Evolutionary conservation across 1,139 yeast species (phyloP), one percentile per base, ranked within the genome.

Genomic region (Eremothecium cymbalariae): DNA sequence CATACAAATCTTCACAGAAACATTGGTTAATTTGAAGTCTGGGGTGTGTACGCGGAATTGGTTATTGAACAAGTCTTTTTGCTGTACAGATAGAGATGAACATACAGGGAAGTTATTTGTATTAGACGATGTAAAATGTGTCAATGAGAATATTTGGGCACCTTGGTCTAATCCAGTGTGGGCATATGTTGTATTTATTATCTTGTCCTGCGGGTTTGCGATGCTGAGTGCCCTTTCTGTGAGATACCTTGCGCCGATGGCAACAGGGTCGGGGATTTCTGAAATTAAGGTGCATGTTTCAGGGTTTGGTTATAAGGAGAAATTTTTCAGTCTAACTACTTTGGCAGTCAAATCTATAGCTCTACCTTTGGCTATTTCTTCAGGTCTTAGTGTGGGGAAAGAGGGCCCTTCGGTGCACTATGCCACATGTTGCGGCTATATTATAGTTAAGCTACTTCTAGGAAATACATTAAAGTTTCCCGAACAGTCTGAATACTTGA

Each of bases 231-330:
- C 93, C 0, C 57, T 67, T 9, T 55, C 85, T 29, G 95, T 93
- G 30, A 68, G 74, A 46, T 57, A 60, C 14, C 77, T 74, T 50
- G 90, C 95, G 1, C 95, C 95, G 0, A 70, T 78, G 38, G 98
- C 98, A 1, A 94, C 98, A 1, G 98, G 98, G 0, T 83, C 95
- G 2, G 98, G 98, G 0, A 93, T 93, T 32, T 81, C 96, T 4
- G 99, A 93, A 56, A 90, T 93, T 57, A 93, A 93, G 58, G 83
- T 94, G 55, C 86, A 93, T 45, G 86, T 90, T 2, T 80, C 94
- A 0, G 99, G 99, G 0, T 93, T 88, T 55, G 75, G 73, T 15
- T 57, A 57, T 34, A 71, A 83, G 67, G 72, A 74, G 22, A 86
- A 84, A 4, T 93, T 88, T 49, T 66, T 90, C 36, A 83, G 80